Percentiles rank a stretch among this genome's conserved stretches.
Conservation (phyloP, 2,329 filamentous ascomycete species). For the Blastomyces parvus region DNA sequence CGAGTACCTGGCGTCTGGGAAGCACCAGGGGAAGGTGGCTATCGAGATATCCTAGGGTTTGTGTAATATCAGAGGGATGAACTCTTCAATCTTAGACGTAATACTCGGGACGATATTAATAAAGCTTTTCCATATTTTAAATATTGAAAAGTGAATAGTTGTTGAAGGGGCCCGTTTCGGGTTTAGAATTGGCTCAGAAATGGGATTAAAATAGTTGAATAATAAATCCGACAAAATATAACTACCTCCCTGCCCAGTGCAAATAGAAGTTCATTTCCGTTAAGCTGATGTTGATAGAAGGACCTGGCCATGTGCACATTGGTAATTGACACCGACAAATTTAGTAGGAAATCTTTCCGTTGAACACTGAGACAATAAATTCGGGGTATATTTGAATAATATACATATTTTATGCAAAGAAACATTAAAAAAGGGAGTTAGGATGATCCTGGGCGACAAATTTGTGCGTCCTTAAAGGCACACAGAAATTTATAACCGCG, state of each 20-base stretch:
- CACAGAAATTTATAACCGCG: not conserved
- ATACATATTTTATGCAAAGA: not conserved
- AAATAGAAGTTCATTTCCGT: too few relatives aligned
- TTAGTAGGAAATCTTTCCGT: not conserved
- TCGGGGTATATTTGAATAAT: not conserved
- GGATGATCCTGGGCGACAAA: not conserved
- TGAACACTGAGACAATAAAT: not conserved
- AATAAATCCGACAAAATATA: not conserved
- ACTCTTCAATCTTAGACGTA: not conserved
- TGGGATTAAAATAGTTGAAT: not conserved
- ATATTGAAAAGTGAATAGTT: not conserved
- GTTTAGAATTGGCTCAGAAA: not conserved
- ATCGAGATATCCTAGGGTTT: slow-evolving; percentile 10
- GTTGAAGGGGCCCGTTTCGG: too few relatives aligned
- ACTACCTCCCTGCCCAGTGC: not conserved
- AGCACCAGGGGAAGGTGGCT: slow-evolving; percentile 10
- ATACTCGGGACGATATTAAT: not conserved
- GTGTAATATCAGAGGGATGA: not conserved
- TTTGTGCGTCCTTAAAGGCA: not conserved
- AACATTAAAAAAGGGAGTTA: not conserved
- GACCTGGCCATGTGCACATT: not conserved
- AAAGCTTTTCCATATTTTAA: not conserved
- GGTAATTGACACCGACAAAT: not conserved
- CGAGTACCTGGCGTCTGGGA: slow-evolving; percentile 4
- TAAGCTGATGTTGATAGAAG: too few relatives aligned